These are phyloP conservation scores for Daphne laureola DNA, from an alignment of 441 rosid genomes.

Conservation along the genomic window DNA sequence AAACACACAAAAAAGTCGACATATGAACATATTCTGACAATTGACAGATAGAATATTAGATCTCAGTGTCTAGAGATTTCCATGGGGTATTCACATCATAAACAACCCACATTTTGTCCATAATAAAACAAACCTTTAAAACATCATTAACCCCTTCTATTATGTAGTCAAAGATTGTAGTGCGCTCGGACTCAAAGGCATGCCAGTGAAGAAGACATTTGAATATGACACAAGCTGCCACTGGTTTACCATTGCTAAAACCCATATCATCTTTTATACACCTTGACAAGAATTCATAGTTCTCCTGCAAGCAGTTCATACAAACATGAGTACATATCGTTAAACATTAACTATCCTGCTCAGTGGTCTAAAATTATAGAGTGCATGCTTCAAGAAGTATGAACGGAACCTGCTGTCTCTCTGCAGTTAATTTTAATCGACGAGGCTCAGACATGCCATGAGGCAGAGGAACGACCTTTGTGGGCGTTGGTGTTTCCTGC, in stretches of 20 bases:
- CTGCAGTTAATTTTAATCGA: constrained; percentile 70
- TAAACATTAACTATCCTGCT: not conserved
- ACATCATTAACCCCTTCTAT: constrained; percentile 86
- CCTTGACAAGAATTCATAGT: constrained; percentile 76
- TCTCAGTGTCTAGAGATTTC: not conserved
- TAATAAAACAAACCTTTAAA: constrained; percentile 51
- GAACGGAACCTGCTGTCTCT: constrained; percentile 68
- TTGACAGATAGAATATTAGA: not conserved
- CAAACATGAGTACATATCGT: not conserved
- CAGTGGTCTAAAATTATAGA: constrained; percentile 5
- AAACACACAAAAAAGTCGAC: not conserved
- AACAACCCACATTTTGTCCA: constrained; percentile 1
- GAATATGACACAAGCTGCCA: constrained; percentile 87
- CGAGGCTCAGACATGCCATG: constrained; percentile 80
- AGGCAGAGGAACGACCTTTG: constrained; percentile 64
- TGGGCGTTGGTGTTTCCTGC: constrained; percentile 94
- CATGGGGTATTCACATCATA: not conserved
- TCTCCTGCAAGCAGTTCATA: constrained; percentile 50
- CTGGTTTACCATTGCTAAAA: constrained; percentile 71
- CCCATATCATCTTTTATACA: constrained; percentile 88
- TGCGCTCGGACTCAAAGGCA: constrained; percentile 91
- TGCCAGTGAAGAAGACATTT: constrained; percentile 95
- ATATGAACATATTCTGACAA: constrained; percentile 6
- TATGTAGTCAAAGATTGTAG: constrained; percentile 78
- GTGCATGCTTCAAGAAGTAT: constrained; percentile 9